Percentiles rank a stretch among this genome's conserved stretches.
Evolutionary conservation across 164 flowering plant genomes (phyloP).

Genomic region (Stephania japonica): DNA sequence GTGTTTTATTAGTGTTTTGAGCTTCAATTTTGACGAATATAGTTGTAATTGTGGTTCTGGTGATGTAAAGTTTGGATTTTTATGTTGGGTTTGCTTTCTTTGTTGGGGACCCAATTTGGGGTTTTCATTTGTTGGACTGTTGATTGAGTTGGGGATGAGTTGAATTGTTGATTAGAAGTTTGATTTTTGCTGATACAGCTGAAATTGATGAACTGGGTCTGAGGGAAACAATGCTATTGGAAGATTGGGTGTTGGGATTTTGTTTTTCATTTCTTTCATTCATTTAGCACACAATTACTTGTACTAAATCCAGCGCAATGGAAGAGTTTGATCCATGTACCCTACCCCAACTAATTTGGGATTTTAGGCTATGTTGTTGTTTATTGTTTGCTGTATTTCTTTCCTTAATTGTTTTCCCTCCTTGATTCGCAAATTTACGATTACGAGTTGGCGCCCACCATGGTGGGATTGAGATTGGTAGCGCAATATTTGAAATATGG

Average conservation of each 20-base stretch:
- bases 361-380: too few species aligned
- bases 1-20: background rate
- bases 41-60: background rate
- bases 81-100: background rate
- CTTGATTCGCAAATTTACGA: background rate
- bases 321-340: too few species aligned
- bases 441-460: background rate
- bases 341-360: too few species aligned
- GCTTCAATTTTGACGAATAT: background rate
- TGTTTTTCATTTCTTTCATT: background rate
- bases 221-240: background rate
- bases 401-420: background rate
- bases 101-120: background rate
- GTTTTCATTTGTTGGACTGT: background rate
- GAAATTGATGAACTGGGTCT: background rate
- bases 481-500: background rate
- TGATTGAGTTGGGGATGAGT: background rate
- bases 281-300: too few species aligned
- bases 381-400: too few species aligned
- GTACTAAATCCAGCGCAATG: too few species aligned
- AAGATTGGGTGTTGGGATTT: background rate
- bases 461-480: background rate
- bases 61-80: background rate
- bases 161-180: background rate
- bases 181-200: background rate